phyloP scores from a whole-genome alignment of 345 rosid genomes.

The Gossypium ekmanianum region DNA sequence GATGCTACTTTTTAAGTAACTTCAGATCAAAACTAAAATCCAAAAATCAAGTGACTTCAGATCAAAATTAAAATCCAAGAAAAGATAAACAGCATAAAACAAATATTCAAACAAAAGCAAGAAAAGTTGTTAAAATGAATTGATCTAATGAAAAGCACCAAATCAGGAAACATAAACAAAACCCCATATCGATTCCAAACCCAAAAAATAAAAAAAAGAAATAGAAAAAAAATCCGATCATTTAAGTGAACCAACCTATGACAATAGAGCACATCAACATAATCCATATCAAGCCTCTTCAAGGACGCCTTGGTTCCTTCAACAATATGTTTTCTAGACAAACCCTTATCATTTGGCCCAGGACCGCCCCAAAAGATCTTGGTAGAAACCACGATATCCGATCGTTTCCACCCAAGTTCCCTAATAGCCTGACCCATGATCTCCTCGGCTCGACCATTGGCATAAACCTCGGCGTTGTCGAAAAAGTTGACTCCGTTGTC shows the following conservation, averaged over 20 bases:
- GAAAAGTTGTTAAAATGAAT: background rate
- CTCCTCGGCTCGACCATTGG: conserved; percentile 96
- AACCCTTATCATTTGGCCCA: conserved; percentile 91
- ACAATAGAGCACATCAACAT: conserved; percentile 82
- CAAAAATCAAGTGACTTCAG: too few relatives aligned
- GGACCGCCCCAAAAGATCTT: conserved; percentile 99
- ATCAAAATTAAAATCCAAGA: too few relatives aligned
- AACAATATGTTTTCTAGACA: conserved; percentile 81
- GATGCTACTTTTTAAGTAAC: background rate
- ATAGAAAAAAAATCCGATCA: background rate
- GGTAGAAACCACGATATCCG: conserved; percentile 85
- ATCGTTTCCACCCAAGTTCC: conserved; percentile 94
- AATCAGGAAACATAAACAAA: background rate
- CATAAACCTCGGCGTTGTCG: conserved; percentile 98
- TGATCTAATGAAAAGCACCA: background rate
- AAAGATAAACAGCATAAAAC: too few relatives aligned
- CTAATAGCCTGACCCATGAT: conserved; percentile 98
- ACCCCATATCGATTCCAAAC: background rate
- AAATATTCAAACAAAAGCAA: background rate
- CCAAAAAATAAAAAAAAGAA: background rate
- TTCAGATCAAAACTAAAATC: background rate
- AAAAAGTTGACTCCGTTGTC: conserved; percentile 95
- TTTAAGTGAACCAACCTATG: conserved; percentile 46
- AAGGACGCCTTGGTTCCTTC: conserved; percentile 95
- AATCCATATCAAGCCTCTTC: conserved; percentile 88